These are phyloP conservation scores for Sclerotinia glacialis DNA, from an alignment of 2,329 filamentous ascomycete genomes.

Conservation along the genomic window DNA sequence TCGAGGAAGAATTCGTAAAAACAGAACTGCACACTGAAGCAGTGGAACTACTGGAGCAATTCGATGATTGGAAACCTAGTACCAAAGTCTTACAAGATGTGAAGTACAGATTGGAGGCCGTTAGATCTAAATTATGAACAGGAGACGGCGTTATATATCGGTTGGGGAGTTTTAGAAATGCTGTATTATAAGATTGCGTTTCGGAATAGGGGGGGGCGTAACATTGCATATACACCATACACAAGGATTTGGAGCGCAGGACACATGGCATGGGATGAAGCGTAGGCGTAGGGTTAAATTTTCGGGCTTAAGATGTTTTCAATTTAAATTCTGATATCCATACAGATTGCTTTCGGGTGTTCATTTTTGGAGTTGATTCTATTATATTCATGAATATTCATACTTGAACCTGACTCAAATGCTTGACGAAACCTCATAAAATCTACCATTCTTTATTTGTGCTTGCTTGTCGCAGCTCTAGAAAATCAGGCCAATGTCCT, in stretches of 20 bases:
- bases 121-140: constrained; percentile 70
- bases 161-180: constrained; percentile 12
- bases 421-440: too few relatives aligned
- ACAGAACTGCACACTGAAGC: constrained; percentile 76
- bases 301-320: neutral
- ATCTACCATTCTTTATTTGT: too few relatives aligned
- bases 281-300: constrained; percentile 1
- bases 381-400: neutral
- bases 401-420: neutral
- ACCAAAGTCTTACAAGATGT: constrained; percentile 94
- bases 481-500: too few relatives aligned
- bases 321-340: neutral
- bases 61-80: constrained; percentile 88
- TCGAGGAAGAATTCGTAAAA: constrained; percentile 90
- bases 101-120: constrained; percentile 87
- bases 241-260: constrained; percentile 4
- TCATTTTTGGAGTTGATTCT: neutral
- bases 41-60: constrained; percentile 74
- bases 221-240: constrained; percentile 15
- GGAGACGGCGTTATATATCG: neutral
- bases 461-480: too few relatives aligned
- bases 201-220: neutral
- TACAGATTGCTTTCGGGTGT: neutral
- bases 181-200: constrained; percentile 16
- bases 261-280: constrained; percentile 9